Conservation (phyloP, 164 flowering plant genomes). For the Annona cherimola region DNA sequence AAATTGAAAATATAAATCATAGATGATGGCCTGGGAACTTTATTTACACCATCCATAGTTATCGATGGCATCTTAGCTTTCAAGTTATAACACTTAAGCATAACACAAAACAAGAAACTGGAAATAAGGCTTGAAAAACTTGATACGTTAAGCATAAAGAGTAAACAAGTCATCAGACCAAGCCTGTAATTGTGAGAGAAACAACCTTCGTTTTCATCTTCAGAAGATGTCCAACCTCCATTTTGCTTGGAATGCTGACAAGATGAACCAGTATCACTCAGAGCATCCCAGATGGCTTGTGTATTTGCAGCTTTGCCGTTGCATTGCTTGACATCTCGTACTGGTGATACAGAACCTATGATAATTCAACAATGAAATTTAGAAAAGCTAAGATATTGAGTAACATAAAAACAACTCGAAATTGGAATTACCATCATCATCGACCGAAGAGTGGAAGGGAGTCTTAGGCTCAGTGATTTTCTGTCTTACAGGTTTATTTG, state of each 20-base stretch:
- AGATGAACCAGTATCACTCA: conserved; percentile 74
- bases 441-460: conserved; percentile 89
- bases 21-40: too few relatives aligned
- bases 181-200: background rate
- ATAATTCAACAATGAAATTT: background rate
- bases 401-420: background rate
- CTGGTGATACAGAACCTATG: conserved; percentile 70
- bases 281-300: conserved; percentile 67
- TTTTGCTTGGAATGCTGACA: conserved; percentile 26
- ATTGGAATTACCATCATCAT: conserved; percentile 66
- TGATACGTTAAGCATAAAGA: background rate
- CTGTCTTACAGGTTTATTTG: conserved; percentile 94
- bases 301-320: conserved; percentile 48
- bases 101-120: too few relatives aligned
- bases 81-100: too few relatives aligned
- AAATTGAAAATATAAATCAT: too few relatives aligned
- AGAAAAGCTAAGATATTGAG: background rate
- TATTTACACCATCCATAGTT: too few relatives aligned
- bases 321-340: conserved; percentile 40
- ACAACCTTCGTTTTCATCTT: conserved; percentile 79
- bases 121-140: background rate
- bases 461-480: conserved; percentile 99
- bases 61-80: too few relatives aligned
- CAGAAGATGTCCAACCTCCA: conserved; percentile 88
- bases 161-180: background rate